These are phyloP conservation scores for Mycena epipterygia DNA, from an alignment of 768 basidiomycete genomes.

Conservation along the genomic window DNA sequence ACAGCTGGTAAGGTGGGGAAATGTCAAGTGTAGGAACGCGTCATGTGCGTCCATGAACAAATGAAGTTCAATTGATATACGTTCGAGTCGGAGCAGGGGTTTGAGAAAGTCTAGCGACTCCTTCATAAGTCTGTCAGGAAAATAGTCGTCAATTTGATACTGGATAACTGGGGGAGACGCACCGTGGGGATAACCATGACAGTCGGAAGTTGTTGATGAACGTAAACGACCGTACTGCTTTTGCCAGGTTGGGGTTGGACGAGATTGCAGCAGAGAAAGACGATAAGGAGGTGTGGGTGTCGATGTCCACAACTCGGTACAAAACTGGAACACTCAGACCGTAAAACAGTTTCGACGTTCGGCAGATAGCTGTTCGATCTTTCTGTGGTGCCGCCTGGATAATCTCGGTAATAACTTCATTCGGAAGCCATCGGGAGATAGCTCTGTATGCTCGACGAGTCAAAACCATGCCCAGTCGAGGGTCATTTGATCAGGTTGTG, in stretches of 20 bases:
- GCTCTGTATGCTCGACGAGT: not conserved
- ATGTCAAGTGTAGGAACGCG: not conserved
- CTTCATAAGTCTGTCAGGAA: too few relatives aligned
- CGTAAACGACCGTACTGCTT: not conserved
- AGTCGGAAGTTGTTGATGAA: too few relatives aligned
- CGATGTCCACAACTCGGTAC: slow-evolving; percentile 1
- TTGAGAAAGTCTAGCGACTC: not conserved
- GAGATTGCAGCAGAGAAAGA: not conserved
- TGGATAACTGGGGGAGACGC: too few relatives aligned
- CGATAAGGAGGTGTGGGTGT: not conserved
- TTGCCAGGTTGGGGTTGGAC: not conserved
- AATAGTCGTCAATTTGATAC: too few relatives aligned
- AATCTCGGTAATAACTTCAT: slow-evolving; percentile 15
- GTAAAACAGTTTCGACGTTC: slow-evolving; percentile 9
- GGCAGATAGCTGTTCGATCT: slow-evolving; percentile 2
- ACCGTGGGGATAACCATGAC: too few relatives aligned
- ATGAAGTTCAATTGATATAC: not conserved
- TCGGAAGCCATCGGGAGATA: slow-evolving; percentile 10
- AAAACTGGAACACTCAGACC: not conserved
- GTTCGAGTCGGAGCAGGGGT: not conserved
- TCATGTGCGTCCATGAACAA: not conserved
- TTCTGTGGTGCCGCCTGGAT: not conserved
- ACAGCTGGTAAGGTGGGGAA: not conserved
- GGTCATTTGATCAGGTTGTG: too few relatives aligned
- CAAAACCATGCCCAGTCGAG: too few relatives aligned